phyloP scores from a whole-genome alignment of 768 basidiomycete genomes.

The button mushroom (Agaricus bisporus) region DNA sequence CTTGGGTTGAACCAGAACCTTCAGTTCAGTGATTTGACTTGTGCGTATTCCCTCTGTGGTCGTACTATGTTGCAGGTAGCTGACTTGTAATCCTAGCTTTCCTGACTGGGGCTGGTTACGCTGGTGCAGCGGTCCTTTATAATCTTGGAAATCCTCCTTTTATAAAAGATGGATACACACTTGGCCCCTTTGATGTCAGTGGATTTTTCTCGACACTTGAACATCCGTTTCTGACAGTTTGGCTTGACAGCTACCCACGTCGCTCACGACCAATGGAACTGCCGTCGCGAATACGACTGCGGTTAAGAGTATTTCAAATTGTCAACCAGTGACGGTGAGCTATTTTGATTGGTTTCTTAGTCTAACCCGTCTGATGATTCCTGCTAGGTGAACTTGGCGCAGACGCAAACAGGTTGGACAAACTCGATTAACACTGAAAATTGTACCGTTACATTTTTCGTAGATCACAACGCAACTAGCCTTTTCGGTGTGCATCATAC shows the following conservation, averaged over 20 bases:
- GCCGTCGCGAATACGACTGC: conserved; percentile 43
- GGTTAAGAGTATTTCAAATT: conserved; percentile 38
- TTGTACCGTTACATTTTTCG: conserved; percentile 35
- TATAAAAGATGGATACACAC: conserved; percentile 36
- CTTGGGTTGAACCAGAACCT: conserved; percentile 40
- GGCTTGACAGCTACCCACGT: conserved; percentile 28
- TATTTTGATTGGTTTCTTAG: not conserved
- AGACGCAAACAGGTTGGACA: conserved; percentile 30
- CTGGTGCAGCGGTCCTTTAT: conserved; percentile 43
- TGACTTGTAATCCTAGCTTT: conserved; percentile 29
- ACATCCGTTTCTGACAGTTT: not conserved
- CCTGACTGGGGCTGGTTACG: conserved; percentile 48
- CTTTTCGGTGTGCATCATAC: conserved; percentile 33
- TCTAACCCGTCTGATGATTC: not conserved
- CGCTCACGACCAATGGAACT: conserved; percentile 36
- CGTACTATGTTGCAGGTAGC: not conserved
- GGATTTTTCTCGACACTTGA: not conserved
- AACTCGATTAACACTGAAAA: conserved; percentile 34
- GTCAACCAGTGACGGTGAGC: conserved; percentile 31
- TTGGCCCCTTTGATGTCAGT: conserved; percentile 40
- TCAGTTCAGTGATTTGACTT: conserved; percentile 41
- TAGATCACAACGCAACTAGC: conserved; percentile 30
- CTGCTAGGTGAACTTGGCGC: conserved; percentile 31
- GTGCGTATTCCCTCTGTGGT: conserved; percentile 22
- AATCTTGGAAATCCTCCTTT: conserved; percentile 40